Evolutionary conservation across 805 yeast genomes (phyloP).

Genomic region (Clavispora phyllophila): DNA sequence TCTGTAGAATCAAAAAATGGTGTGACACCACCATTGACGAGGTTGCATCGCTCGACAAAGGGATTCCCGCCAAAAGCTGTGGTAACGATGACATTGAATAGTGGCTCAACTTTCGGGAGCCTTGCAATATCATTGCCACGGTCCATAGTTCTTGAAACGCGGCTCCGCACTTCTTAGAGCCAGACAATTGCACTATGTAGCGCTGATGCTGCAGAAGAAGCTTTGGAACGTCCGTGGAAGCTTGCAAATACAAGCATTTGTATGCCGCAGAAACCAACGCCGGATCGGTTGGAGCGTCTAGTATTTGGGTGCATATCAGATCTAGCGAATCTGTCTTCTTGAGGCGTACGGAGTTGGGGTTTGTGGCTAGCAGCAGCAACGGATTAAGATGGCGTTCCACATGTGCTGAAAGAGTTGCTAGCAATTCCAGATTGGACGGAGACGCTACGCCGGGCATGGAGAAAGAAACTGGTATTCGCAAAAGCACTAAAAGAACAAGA

Average conservation of each 20-base stretch:
- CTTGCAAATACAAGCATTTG: constrained; percentile 6
- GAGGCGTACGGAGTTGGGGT: constrained; percentile 2
- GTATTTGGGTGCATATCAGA: constrained; percentile 1
- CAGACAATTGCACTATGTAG: constrained; percentile 7
- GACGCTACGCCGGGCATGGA: not conserved
- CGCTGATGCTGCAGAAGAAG: constrained; percentile 7
- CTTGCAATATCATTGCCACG: constrained; percentile 6
- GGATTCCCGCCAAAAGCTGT: constrained; percentile 4
- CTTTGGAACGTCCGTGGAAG: not conserved
- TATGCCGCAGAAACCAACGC: constrained; percentile 9
- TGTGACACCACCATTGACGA: constrained; percentile 6
- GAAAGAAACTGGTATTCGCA: not conserved
- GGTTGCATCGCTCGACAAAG: constrained; percentile 1
- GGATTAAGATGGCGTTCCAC: not conserved
- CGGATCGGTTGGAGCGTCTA: constrained; percentile 1
- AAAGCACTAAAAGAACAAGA: not conserved
- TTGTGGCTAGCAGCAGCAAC: not conserved
- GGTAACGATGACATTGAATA: not conserved
- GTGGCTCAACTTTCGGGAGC: constrained; percentile 1
- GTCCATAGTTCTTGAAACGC: constrained; percentile 12
- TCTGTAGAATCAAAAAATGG: constrained; percentile 15
- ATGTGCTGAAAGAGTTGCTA: not conserved
- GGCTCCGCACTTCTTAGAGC: constrained; percentile 3
- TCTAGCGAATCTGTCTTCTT: not conserved
- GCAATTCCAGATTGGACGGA: not conserved